These are phyloP conservation scores for Primulina tabacum DNA, from an alignment of 257 asterid genomes.

Conservation along the genomic window DNA sequence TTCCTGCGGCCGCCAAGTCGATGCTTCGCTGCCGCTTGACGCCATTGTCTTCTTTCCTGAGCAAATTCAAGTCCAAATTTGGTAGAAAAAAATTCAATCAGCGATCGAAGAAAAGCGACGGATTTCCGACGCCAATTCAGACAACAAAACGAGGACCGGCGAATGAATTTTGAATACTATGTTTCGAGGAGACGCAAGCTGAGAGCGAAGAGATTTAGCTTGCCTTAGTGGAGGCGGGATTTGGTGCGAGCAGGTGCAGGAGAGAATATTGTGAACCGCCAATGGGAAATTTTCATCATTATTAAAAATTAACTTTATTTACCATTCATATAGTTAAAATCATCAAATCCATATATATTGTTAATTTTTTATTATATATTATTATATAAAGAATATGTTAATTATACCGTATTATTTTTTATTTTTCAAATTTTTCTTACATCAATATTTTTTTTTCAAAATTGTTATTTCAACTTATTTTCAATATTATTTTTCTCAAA, in stretches of 20 bases:
- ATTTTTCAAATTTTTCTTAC: no score
- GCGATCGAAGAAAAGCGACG: neutral
- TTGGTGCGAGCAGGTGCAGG: conserved; percentile 14
- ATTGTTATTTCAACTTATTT: no score
- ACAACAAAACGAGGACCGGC: conserved; percentile 3
- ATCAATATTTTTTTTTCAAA: no score
- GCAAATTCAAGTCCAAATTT: neutral
- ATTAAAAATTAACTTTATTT: no score
- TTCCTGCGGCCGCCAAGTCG: conserved; percentile 82
- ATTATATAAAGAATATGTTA: no score
- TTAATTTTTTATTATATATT: no score
- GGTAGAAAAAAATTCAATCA: neutral
- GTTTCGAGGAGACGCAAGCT: conserved; percentile 3
- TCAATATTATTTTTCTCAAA: no score
- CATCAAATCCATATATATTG: no score
- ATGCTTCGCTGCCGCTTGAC: conserved; percentile 38
- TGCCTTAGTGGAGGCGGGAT: neutral
- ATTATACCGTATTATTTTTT: no score
- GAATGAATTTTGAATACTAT: neutral
- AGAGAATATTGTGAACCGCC: neutral
- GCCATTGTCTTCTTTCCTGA: conserved; percentile 37
- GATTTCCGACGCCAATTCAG: neutral
- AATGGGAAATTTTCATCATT: neutral
- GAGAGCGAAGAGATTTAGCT: neutral
- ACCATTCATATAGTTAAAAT: no score